Evolutionary conservation across 2,329 filamentous ascomycete species (phyloP), one percentile per base, ranked within the genome.

Genomic region (Alternaria sp.): DNA sequence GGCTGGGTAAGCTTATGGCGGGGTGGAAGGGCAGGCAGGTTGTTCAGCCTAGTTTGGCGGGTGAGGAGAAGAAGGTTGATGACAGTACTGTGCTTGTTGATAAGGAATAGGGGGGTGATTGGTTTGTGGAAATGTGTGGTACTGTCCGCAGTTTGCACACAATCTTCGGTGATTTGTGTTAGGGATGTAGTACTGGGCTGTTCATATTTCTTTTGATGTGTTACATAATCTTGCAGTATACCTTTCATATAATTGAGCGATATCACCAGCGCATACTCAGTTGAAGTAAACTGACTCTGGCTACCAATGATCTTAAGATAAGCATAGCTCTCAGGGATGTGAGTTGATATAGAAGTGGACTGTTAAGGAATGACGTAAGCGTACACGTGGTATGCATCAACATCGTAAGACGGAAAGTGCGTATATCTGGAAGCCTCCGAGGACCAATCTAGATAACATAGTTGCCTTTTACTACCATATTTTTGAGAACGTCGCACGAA

Each of bases 21-120:
- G 61, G 60, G 18, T 81, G 77, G 77, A 75, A 72, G 55, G 79
- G 79, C 10, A 69, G 79, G 54, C 75, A 80, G 70, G 79, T 81
- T 45, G 71, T 65, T 64, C 78, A 80, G 73, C 78, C 78, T 18
- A 78, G 74, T 63, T 71, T 74, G 69, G 50, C 28, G 20, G 62
- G 44, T 43, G 64, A 67, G 58, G 58, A 65, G 64, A 69, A 73
- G 61, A 70, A 60, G 43, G 63, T 72, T 6, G 71, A 67, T 15
- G 73, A 75, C 18, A 76, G 74, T 51, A 70, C 70, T 0, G 71
- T 79, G 46, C 57, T 77, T 53, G 74, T 76, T 14, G 63, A 64
- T 45, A 60, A 55, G 5, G 61, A 71, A 53, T 66, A 63, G 44
- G 21, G 12, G n/a, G 4, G 6, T 5, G 21, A 1, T n/a, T 37